Base-by-base conservation (phyloP, 352 stramenopile genomes). In the Globisporangium spiculum region DNA sequence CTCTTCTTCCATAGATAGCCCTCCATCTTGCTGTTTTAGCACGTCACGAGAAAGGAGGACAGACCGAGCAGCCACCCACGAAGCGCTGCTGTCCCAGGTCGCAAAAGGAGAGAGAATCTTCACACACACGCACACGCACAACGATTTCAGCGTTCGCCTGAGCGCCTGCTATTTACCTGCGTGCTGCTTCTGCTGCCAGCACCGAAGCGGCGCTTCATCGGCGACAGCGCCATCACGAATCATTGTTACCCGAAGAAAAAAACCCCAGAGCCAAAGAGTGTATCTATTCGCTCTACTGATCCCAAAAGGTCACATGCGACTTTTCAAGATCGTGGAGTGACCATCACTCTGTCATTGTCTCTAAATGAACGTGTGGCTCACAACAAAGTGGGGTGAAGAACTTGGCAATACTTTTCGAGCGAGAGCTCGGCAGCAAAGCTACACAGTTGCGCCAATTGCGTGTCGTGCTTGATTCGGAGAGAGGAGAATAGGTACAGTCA, bases 1-100 rank as follows among this genome's bases (percentile, higher is more conserved):
- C 76, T 73, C 62, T 79, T 79, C 70, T 84, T 86, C 52, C 71
- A 75, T 55, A 86, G 54, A 58, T 81, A 80, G 0, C 78, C 78
- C 59, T 86, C 75, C 76, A 86, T 84, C 26, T 55, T 7, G 18
- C 18, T 27, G 48, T 9, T 24, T 27, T 26, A 26, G 20, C 48
- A 54, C 41, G 6, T 5, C 44, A 52, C 44, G 16, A 52, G 6
- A 22, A 22, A 3, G 44, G 9, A 22, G 18, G 18, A 52, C 1
- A 20, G 5, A 52, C 5, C 5, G 44, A 52, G 44, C 44, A 22
- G 44, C 27, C 27, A 32, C 44, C 22, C 44, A 52, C 18, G 14
- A 7, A 46, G 5, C 4, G 4, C 1, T 5, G 16, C 41, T 48
- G 16, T n/a, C 41, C 41, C 41, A 48, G 16, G 20, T 48, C 41